Evolutionary conservation across 768 basidiomycete species (phyloP), one percentile per base, ranked within the genome.

Genomic region (Pisolithus tinctorius): DNA sequence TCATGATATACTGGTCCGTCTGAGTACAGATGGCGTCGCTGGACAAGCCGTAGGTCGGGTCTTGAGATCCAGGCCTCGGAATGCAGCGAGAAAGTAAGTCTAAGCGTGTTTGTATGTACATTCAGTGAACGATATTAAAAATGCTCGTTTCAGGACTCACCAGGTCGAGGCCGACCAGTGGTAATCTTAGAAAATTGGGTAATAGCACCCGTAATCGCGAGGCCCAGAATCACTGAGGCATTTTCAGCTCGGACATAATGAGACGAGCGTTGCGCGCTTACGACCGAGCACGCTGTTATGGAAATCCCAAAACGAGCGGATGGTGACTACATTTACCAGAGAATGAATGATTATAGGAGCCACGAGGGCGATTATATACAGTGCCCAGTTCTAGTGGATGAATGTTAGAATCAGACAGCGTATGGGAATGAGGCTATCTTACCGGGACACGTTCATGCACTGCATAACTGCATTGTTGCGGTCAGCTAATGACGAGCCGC

Each of bases 131-230:
- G 26, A 47, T 43, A 44, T 41, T 16, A 17, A 45, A 7, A 31
- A 36, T 20, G 26, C 20, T 14, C 4, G 2, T 41, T 8, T 5
- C 29, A 16, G 1, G 34, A 57, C 61, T 52, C 55, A 84, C 89
- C 91, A 55, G 93, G 93, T 14, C 93, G 81, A 9, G 93, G 93
- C 13, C 93, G 81, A 23, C 93, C 93, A 41, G 94, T 93, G 1
- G 85, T 86, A 39, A 91, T 71, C 68, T 97, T 98, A 48, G 80
- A 75, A 52, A 93, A 74, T 62, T 95, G 88, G 1, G 95, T 96
- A 48, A 94, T 70, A 20, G 83, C 66, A 11, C 90, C 93, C 5
- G 93, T 83, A 36, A 93, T 71, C 9, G 83, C 73, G 47, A 89
- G 74, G n/a, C 81, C 76, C 42, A 93, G 80, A 47, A 88, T 73